phyloP scores from a whole-genome alignment of 2,329 filamentous ascomycete species.

The Pseudogymnoascus sp. region DNA sequence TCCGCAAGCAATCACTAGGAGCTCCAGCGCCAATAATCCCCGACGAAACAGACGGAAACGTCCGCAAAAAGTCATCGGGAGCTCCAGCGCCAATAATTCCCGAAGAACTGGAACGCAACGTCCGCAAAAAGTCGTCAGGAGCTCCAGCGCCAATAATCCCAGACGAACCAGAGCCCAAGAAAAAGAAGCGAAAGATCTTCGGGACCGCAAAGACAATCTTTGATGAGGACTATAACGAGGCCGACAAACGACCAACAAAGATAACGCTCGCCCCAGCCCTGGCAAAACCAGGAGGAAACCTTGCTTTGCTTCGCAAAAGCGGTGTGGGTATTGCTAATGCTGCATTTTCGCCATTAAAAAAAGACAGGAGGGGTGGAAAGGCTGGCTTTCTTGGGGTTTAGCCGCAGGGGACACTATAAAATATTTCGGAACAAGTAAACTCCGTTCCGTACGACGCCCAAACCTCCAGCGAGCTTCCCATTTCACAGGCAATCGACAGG shows the following conservation, averaged over 20 bases:
- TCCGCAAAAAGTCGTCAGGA: neutral
- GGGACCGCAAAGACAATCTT: conserved; percentile 58
- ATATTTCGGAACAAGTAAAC: neutral
- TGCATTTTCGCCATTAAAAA: conserved; percentile 64
- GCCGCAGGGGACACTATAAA: conserved; percentile 1
- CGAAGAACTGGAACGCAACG: conserved; percentile 42
- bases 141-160: neutral
- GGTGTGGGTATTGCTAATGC: conserved; percentile 31
- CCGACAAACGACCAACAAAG: conserved; percentile 31
- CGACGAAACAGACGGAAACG: neutral
- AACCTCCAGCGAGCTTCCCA: neutral
- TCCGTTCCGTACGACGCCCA: neutral
- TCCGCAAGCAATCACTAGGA: neutral
- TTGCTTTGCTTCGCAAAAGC: conserved; percentile 16
- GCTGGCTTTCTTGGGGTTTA: conserved; percentile 44
- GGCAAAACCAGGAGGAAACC: conserved; percentile 21
- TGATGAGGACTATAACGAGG: conserved; percentile 57
- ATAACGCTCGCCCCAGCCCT: conserved; percentile 25
- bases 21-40: neutral
- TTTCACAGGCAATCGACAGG: conserved; percentile 4
- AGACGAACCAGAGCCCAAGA: conserved; percentile 35
- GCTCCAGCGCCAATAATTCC: neutral
- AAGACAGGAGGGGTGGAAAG: conserved; percentile 52
- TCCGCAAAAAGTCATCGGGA: neutral
- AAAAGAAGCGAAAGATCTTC: conserved; percentile 67